phyloP scores from a whole-genome alignment of 495 filamentous ascomycete genomes.

The Penicillium arizonense region DNA sequence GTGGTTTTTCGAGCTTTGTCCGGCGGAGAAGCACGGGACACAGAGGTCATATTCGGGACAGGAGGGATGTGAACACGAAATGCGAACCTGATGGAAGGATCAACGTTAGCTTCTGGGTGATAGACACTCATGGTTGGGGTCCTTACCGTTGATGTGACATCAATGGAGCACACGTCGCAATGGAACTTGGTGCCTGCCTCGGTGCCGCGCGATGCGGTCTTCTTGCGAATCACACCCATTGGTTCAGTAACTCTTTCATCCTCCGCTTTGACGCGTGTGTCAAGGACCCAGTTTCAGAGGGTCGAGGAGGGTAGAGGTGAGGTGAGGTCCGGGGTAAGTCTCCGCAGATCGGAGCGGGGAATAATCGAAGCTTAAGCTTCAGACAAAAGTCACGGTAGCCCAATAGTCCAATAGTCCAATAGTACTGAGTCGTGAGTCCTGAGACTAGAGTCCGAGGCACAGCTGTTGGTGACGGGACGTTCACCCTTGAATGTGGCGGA shows the following conservation, averaged over 20 bases:
- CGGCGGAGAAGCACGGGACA: conserved; percentile 88
- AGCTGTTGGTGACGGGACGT: neutral
- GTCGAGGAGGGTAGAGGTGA: conserved; percentile 29
- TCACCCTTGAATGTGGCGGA: conserved; percentile 9
- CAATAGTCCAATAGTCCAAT: neutral
- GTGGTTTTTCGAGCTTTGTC: conserved; percentile 73
- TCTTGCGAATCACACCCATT: conserved; percentile 98
- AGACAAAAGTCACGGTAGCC: neutral
- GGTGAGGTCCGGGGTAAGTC: conserved; percentile 25
- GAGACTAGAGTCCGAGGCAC: neutral
- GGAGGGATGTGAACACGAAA: conserved; percentile 77
- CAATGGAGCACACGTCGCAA: conserved; percentile 91
- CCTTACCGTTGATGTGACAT: conserved; percentile 91
- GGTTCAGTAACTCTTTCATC: conserved; percentile 39
- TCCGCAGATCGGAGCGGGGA: conserved; percentile 19
- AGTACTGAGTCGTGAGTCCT: neutral
- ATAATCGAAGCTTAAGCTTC: neutral
- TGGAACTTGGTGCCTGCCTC: conserved; percentile 94
- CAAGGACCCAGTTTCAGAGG: conserved; percentile 26
- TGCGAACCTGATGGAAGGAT: conserved; percentile 67
- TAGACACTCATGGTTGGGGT: neutral
- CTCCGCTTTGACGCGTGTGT: conserved; percentile 38
- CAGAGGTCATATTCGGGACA: conserved; percentile 97
- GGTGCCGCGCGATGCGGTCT: conserved; percentile 81
- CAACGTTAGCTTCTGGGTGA: conserved; percentile 3